Evolutionary conservation across 129 eudicot species (phyloP).

Genomic region (Oenanthe sinensis): DNA sequence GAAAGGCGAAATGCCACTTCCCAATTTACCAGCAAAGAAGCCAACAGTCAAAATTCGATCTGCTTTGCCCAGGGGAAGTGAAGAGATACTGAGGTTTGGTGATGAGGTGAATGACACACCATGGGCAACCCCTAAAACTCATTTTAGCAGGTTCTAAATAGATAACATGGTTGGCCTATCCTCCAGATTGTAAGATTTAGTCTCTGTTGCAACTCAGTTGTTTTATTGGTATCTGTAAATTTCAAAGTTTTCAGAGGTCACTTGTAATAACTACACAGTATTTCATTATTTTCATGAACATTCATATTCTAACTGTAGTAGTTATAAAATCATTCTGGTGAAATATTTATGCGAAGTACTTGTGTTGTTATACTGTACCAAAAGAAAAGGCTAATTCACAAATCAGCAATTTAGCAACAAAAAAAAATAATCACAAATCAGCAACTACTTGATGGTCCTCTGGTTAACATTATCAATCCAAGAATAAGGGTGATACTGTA

Average conservation of each 20-base stretch:
- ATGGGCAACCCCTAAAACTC: conserved; percentile 73
- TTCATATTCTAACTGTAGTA: neutral
- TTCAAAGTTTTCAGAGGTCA: neutral
- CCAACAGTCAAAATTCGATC: conserved; percentile 48
- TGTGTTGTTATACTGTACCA: neutral
- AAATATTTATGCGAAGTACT: neutral
- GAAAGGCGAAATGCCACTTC: conserved; percentile 39
- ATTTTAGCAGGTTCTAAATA: conserved; percentile 41
- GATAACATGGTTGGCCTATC: neutral
- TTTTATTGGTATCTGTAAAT: neutral
- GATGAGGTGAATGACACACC: conserved; percentile 34
- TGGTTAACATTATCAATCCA: neutral
- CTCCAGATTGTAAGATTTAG: neutral
- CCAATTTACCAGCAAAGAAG: conserved; percentile 49
- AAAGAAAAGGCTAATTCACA: neutral
- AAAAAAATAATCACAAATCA: neutral
- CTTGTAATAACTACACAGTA: neutral
- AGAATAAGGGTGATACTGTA: neutral
- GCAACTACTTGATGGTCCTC: neutral
- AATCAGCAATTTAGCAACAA: too few species aligned
- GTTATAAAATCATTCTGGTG: neutral
- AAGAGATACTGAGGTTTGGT: conserved; percentile 28
- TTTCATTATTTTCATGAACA: neutral
- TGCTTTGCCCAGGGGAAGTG: conserved; percentile 35
- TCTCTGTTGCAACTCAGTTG: neutral